Evolutionary conservation across 164 flowering plant genomes (phyloP).

Genomic region (Dillenia turbinata): DNA sequence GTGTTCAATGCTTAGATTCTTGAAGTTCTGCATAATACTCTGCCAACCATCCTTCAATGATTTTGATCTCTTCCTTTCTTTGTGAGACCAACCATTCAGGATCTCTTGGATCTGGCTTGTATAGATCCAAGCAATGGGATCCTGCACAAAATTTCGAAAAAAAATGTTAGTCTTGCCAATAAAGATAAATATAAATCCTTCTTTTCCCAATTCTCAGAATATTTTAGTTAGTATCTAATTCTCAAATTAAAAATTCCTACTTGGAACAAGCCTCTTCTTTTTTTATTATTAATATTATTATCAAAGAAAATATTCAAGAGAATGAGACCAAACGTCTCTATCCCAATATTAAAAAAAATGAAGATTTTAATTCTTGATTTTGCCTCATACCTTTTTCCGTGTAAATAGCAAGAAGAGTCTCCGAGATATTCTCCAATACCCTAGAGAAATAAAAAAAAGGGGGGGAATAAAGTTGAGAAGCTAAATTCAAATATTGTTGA

Average conservation of each 20-base stretch:
- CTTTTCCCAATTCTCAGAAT: no score
- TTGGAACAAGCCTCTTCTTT: no score
- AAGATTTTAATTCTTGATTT: background rate
- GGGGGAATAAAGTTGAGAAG: background rate
- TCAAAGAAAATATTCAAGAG: background rate
- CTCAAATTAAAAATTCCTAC: no score
- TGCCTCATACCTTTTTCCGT: conserved; percentile 21
- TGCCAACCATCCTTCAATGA: conserved; percentile 17
- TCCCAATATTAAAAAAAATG: background rate
- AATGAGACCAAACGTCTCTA: background rate
- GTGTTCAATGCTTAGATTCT: no score
- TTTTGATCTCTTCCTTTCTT: conserved; percentile 29
- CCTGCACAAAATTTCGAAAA: conserved; percentile 19
- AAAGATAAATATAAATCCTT: no score
- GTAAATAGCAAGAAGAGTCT: conserved; percentile 22
- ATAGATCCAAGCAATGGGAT: conserved; percentile 40
- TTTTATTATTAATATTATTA: no score
- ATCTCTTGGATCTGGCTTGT: conserved; percentile 12
- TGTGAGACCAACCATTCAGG: conserved; percentile 41
- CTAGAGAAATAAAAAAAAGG: conserved; percentile 14
- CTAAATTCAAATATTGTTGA: background rate
- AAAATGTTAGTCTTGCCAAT: no score
- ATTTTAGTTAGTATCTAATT: no score
- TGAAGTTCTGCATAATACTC: background rate
- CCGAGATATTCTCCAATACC: conserved; percentile 32